Evolutionary conservation across 2,329 filamentous ascomycete species (phyloP).

Genomic region (Aotearoamyces nothofagi): DNA sequence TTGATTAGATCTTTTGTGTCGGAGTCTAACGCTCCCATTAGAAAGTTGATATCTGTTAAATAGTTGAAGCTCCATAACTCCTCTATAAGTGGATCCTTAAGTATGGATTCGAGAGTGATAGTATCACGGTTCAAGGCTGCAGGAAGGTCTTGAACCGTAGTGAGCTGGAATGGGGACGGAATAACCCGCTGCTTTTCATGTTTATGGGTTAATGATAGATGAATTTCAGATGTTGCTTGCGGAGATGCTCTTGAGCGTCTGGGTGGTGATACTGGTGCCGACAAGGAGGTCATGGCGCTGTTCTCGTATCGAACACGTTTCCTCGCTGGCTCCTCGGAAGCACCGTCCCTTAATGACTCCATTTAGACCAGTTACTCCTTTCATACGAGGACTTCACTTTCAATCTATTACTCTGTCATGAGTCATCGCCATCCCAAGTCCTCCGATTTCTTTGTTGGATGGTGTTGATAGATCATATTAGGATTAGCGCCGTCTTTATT

Average conservation of each 20-base stretch:
- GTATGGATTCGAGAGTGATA: constrained; percentile 36
- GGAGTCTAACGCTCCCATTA: constrained; percentile 38
- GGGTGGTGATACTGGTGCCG: constrained; percentile 16
- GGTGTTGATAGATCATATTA: too few species aligned
- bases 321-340: too few species aligned
- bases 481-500: too few species aligned
- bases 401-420: too few species aligned
- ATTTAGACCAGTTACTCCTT: too few species aligned
- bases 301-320: too few species aligned
- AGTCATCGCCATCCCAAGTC: too few species aligned
- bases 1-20: constrained; percentile 35
- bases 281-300: constrained; percentile 10
- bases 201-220: too few species aligned
- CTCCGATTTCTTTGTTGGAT: too few species aligned
- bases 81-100: constrained; percentile 40
- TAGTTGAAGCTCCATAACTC: constrained; percentile 44
- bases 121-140: constrained; percentile 37
- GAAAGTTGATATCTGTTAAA: constrained; percentile 39
- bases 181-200: too few species aligned
- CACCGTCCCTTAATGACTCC: too few species aligned
- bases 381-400: too few species aligned
- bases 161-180: constrained; percentile 37
- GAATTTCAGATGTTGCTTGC: neutral
- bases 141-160: constrained; percentile 36
- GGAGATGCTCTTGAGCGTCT: neutral